phyloP scores from a whole-genome alignment of 169 alveolate species.

The Eimeria zaria region DNA sequence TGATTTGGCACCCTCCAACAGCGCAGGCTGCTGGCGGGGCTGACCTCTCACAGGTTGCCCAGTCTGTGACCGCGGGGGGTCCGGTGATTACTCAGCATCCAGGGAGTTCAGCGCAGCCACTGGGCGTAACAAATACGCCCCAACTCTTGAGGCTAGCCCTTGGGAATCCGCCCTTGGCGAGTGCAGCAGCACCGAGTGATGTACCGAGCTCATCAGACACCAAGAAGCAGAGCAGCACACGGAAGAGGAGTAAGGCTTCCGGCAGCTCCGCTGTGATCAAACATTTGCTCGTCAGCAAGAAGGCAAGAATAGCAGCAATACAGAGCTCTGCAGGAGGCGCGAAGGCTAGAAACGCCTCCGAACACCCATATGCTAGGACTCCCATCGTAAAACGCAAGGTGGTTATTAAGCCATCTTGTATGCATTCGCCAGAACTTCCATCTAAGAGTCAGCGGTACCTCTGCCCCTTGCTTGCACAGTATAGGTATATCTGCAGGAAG shows the following conservation, averaged over 20 bases:
- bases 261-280: not conserved
- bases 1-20: not conserved
- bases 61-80: too few relatives aligned
- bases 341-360: not conserved
- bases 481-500: not conserved
- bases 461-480: not conserved
- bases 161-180: not conserved
- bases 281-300: not conserved
- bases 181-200: not conserved
- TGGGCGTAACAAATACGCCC: not conserved
- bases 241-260: not conserved
- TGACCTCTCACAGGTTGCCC: not conserved
- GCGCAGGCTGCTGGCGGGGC: not conserved
- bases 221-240: not conserved
- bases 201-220: not conserved
- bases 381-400: not conserved
- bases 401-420: not conserved
- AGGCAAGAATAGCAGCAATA: not conserved
- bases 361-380: not conserved
- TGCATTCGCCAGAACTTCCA: not conserved
- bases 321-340: not conserved
- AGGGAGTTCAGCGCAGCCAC: not conserved
- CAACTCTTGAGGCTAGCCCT: not conserved
- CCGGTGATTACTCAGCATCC: not conserved
- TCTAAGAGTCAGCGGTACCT: not conserved